These are phyloP conservation scores for Friedmanniomyces endolithicus DNA, from an alignment of 495 filamentous ascomycete genomes.

Conservation along the genomic window DNA sequence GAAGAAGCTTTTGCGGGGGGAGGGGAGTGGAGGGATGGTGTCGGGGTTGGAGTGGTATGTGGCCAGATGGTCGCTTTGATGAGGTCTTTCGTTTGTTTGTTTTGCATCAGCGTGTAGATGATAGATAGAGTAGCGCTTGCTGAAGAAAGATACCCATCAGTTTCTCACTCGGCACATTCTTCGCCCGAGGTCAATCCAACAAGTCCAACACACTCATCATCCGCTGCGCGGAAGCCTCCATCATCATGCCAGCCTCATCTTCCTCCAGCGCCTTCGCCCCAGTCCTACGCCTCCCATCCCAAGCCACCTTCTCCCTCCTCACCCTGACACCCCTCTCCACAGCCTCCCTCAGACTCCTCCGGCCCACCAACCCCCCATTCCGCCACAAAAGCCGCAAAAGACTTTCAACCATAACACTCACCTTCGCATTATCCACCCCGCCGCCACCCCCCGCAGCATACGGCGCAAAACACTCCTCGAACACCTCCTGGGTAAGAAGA, in stretches of 20 bases:
- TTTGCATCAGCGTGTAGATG: no score
- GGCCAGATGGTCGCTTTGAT: background rate
- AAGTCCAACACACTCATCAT: slow-evolving; percentile 9
- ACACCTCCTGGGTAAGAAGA: slow-evolving; percentile 31
- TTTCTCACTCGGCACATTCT: no score
- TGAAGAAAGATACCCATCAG: no score
- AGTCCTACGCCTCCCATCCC: slow-evolving; percentile 34
- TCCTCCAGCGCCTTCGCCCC: slow-evolving; percentile 30
- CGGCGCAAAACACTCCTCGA: slow-evolving; percentile 60
- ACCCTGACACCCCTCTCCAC: slow-evolving; percentile 52
- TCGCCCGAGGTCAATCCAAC: no score
- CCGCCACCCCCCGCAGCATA: slow-evolving; percentile 51
- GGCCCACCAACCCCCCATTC: slow-evolving; percentile 32
- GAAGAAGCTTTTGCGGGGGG: background rate
- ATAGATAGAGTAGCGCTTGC: no score
- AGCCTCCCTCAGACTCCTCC: slow-evolving; percentile 36
- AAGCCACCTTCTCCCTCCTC: slow-evolving; percentile 42
- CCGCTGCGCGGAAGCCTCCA: slow-evolving; percentile 15
- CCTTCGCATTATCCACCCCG: slow-evolving; percentile 63
- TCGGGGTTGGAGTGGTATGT: background rate
- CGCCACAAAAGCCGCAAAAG: slow-evolving; percentile 49
- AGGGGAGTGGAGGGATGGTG: background rate
- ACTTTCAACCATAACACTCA: slow-evolving; percentile 63
- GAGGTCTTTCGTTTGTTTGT: no score
- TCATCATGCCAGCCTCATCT: slow-evolving; percentile 25